Conservation (phyloP, 1,284 basidiomycete genomes). For the Ustilago shanxiensis region DNA sequence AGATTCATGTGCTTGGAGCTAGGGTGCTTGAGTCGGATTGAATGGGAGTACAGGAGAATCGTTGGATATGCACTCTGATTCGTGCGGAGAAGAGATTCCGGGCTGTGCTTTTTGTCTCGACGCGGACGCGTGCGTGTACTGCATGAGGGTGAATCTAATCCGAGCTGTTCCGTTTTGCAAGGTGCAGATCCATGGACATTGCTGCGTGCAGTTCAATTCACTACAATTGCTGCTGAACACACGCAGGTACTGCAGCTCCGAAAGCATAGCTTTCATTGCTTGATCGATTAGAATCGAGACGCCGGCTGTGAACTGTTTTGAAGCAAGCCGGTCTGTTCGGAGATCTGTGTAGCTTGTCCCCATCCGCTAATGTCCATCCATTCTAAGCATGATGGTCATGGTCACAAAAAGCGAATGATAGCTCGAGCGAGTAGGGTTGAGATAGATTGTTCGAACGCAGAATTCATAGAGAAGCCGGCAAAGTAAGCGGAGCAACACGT, state of each 20-base stretch:
- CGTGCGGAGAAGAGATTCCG: slow-evolving; percentile 9
- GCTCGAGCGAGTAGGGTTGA: too few relatives aligned
- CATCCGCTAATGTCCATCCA: too few relatives aligned
- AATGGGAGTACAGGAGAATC: background rate
- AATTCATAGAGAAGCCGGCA: background rate
- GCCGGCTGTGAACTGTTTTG: background rate
- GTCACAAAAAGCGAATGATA: too few relatives aligned
- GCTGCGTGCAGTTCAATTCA: too few relatives aligned
- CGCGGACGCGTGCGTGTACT: background rate
- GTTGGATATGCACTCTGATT: slow-evolving; percentile 6
- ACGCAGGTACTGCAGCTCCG: background rate
- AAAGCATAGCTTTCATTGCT: background rate
- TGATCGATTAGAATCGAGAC: slow-evolving; percentile 16
- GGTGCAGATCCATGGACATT: too few relatives aligned
- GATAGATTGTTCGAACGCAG: background rate
- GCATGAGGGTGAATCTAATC: background rate
- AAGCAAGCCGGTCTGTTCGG: too few relatives aligned
- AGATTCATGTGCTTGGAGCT: background rate
- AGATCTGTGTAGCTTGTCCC: background rate
- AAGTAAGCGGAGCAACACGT: background rate
- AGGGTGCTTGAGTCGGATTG: background rate
- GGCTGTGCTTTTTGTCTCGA: background rate
- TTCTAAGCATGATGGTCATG: too few relatives aligned
- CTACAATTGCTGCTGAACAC: background rate
- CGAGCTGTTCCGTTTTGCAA: background rate